Evolutionary conservation across 1,284 basidiomycete genomes (phyloP), one percentile per base, ranked within the genome.

Genomic region (Malassezia obtusa): DNA sequence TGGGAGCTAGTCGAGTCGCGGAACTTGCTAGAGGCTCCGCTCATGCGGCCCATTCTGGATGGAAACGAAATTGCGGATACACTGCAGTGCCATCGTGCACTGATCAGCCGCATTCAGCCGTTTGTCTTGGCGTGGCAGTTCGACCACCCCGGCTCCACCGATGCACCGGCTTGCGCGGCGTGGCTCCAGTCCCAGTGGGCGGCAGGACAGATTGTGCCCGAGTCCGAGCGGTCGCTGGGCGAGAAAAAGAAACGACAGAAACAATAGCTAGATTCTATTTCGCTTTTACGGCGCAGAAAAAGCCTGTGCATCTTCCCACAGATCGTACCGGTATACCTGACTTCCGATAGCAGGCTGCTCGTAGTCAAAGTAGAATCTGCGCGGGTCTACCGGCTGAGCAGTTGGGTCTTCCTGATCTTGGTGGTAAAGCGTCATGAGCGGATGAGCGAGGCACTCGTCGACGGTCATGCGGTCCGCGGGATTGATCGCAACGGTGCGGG

Each of bases 401-500:
- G 51, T 51, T 0, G 69, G 69, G 55, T 73, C 69, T 48, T 73
- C 69, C 19, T 65, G 61, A 1, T 59, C 58, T 31, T 73, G 69
- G 49, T 71, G 67, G 49, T 73, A 73, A 2, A 63, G 61, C 30
- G 57, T 53, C 2, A 73, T 57, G 50, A 68, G 72, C 6, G 69
- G 69, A 39, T 73, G 71, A 21, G 41, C 54, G 2, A 73, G 59
- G 37, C 67, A 68, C 50, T 72, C 68, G 28, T 70, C 71, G 2
- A 71, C 71, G 9, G 69, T 65, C 50, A 71, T 51, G 4, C 71
- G 60, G 40, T 65, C 63, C 26, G 58, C 54, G 1, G 71, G 69
- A 35, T 59, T 24, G 78, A 84, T 74, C 58, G 88, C 88, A 75
- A 95, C 77, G 10, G 87, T 88, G 77, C 84, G 85, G n/a, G 84